Evolutionary conservation across 2,329 filamentous ascomycete species (phyloP), one percentile per base, ranked within the genome.

Genomic region (Phaeosphaeriaceae sp.): DNA sequence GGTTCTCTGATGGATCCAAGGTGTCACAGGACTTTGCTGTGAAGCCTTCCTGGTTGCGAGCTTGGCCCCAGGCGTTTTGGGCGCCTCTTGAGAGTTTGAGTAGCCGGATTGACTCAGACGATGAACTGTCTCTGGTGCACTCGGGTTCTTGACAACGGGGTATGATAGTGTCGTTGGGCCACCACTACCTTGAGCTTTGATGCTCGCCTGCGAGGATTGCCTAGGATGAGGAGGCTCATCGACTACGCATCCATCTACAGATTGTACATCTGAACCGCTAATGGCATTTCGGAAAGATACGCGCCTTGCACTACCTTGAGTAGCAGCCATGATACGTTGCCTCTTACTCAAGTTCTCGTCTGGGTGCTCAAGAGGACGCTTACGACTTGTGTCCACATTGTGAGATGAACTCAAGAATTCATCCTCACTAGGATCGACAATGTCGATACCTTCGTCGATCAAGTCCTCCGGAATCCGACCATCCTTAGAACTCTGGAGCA

Each of bases 71-170:
- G 71, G 70, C 19, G 73, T 75, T 48, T 70, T 70, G 0, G 67
- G 72, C 2, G 64, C 45, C 27, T 77, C 71, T 54, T 77, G 74
- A 2, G 73, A 74, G 22, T 83, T 83, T 41, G 87, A 86, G 36
- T 84, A 84, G 51, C 75, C 79, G 54, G 83, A 86, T 73, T 94
- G 91, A 68, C 89, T 92, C 27, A 92, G 79, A 46, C 88, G 86
- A 47, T 87, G 66, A 25, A 83, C 80, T 0, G 89, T 91, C 57
- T 82, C 83, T 5, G 86, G 84, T 66, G 91, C 87, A 65, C 88
- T 84, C 1, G 89, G 85, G 65, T 94, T 87, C 76, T 96, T 96
- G 21, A 94, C 91, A 13, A 93, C 85, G 1, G 89, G 85, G 68
- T 92, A 96, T 25, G 83, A 84, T 24, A 92, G 79, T 21, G 81